phyloP scores from a whole-genome alignment of 73 alveolate species.

The Paramecium primaurelia region DNA sequence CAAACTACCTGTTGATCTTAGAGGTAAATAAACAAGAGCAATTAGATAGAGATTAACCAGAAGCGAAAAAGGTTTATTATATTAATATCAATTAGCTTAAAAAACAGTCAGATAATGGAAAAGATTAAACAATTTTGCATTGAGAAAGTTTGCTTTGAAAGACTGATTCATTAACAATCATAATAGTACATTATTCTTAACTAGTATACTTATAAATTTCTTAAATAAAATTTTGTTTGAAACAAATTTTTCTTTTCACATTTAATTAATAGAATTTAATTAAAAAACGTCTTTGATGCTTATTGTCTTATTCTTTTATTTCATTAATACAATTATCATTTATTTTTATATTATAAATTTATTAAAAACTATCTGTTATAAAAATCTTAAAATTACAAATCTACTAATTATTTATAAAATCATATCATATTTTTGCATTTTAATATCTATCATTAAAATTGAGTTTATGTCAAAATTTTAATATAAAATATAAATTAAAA shows the following conservation, averaged over 20 bases:
- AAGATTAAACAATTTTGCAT: background rate
- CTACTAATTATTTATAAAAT: no score
- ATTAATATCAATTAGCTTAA: background rate
- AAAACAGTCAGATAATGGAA: conserved; percentile 33
- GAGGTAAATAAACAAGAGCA: conserved; percentile 4
- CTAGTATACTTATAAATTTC: background rate
- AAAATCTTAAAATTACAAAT: no score
- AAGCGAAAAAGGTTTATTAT: background rate
- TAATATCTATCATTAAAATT: no score
- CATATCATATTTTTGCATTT: no score
- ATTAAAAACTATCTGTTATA: no score
- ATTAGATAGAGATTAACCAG: conserved; percentile 17
- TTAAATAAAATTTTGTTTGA: background rate
- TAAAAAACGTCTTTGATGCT: no score
- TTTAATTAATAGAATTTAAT: background rate
- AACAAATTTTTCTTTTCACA: background rate
- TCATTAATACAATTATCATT: no score
- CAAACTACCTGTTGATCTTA: conserved; percentile 22
- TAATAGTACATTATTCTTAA: background rate
- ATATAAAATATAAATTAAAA: no score
- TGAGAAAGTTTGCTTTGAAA: conserved; percentile 24
- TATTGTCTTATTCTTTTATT: no score
- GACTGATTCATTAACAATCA: background rate
- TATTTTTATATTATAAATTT: no score
- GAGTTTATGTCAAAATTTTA: no score